Percentiles rank a stretch among this genome's conserved stretches.
phyloP scores from a whole-genome alignment of 148 eudicot species.

The Pharnaceum exiguum region DNA sequence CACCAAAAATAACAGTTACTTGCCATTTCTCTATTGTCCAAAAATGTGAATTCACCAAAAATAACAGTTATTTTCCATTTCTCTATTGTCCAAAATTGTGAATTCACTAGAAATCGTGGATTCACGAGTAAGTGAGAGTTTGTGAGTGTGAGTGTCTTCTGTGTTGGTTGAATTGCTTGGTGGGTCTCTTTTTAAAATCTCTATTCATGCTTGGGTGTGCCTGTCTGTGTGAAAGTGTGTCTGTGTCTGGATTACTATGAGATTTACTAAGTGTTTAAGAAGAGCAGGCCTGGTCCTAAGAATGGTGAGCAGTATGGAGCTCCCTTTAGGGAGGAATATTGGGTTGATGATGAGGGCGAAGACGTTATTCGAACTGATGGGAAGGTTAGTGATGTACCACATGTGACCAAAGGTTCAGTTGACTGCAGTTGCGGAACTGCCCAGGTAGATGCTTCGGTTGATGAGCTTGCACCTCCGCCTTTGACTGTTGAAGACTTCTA shows the following conservation, averaged over 20 bases:
- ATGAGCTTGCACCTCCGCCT: slow-evolving; percentile 24
- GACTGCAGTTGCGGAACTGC: slow-evolving; percentile 7
- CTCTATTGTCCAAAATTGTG: too few species aligned
- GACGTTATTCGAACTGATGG: slow-evolving; percentile 15
- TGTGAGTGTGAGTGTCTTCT: too few species aligned
- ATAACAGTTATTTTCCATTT: too few species aligned
- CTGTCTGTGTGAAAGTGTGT: slow-evolving; percentile 47
- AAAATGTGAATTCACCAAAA: too few species aligned
- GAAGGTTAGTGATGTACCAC: slow-evolving; percentile 19
- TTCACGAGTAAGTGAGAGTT: too few species aligned
- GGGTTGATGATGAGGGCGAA: slow-evolving; percentile 57
- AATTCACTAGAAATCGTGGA: too few species aligned
- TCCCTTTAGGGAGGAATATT: slow-evolving; percentile 84
- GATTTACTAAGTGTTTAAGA: slow-evolving; percentile 77
- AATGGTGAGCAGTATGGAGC: slow-evolving; percentile 99
- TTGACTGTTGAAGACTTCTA: slow-evolving; percentile 20
- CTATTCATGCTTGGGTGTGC: too few species aligned
- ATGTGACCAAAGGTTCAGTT: slow-evolving; percentile 15
- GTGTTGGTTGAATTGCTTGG: too few species aligned
- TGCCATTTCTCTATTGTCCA: too few species aligned
- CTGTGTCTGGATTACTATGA: slow-evolving; percentile 68
- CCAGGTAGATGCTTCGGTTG: slow-evolving; percentile 19
- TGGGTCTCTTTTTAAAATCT: too few species aligned
- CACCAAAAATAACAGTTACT: too few species aligned
- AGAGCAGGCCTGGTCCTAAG: slow-evolving; percentile 94